Evolutionary conservation across 2,329 filamentous ascomycete genomes (phyloP), one percentile per base, ranked within the genome.

Genomic region (Didymella pinodella): DNA sequence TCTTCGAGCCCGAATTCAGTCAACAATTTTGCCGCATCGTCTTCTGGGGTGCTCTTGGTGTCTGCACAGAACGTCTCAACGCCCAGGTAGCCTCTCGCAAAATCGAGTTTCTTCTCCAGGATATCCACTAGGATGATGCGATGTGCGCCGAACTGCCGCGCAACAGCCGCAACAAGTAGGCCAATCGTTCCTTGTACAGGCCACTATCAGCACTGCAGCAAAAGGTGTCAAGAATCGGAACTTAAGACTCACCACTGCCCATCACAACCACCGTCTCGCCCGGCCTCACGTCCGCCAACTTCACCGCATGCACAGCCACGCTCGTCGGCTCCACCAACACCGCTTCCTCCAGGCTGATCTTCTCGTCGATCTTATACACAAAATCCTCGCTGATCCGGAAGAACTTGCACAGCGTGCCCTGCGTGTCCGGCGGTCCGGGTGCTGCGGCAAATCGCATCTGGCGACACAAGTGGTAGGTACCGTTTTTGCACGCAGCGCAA

Each of bases 121-220:
- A 97, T 94, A 76, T 97, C 94, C 4, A 93, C 97, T 72, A 97
- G 90, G 63, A 96, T 89, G 61, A 97, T 85, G 7, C 93, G 92
- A 66, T 90, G 90, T 14, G 93, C 94, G 36, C 94, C 94, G 54
- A 68, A 73, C 2, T 59, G 62, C 36, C 47, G 57, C 1, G 93
- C 92, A 6, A 94, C 93, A 65, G 87, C 87, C 68, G 86, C 88
- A 78, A 92, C 96, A 26, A 96, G 84, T 56, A 98, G 82, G 34
- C 94, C 94, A 70, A 97, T 97, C 38, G 94, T 94, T 0, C 94
- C 94, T 54, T 10, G 1, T 4, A 4, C 14, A 16, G 22, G 22
- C 22, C 22, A 22, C 22, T 3, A 41, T 43, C 26, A 43, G 26
- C 22, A 40, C 7, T 12, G 4, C 18, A 32, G 7, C 18, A 32